Conservation (phyloP, 257 asterid genomes). For the Linaria vulgaris region DNA sequence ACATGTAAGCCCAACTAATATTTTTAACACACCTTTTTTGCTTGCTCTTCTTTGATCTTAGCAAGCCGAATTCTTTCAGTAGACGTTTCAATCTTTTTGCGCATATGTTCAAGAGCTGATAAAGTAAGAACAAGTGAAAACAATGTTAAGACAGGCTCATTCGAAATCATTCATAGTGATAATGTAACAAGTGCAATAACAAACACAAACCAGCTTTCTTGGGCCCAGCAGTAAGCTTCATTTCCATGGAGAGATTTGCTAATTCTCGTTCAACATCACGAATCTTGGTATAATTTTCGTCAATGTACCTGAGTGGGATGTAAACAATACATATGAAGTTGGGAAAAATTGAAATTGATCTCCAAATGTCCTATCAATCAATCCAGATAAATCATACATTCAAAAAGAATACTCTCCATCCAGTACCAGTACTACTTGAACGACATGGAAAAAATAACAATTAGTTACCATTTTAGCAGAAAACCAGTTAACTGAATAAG, state of each 20-base stretch:
- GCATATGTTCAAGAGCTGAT: constrained; percentile 91
- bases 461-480: constrained; percentile 5
- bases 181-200: constrained; percentile 1
- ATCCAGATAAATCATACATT: constrained; percentile 6
- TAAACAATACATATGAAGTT: constrained; percentile 16
- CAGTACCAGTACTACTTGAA: constrained; percentile 10
- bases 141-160: constrained; percentile 17
- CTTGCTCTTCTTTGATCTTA: constrained; percentile 78
- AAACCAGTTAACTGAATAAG: neutral
- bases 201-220: constrained; percentile 70
- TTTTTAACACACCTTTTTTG: constrained; percentile 55
- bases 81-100: constrained; percentile 83
- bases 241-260: constrained; percentile 73
- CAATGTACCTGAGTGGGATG: constrained; percentile 68
- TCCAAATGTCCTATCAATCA: constrained; percentile 1
- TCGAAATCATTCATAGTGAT: neutral
- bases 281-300: constrained; percentile 85
- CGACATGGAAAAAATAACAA: neutral
- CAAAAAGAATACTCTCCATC: neutral
- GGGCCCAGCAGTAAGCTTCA: constrained; percentile 97
- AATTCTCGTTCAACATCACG: constrained; percentile 97
- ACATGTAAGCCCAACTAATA: constrained; percentile 13
- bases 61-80: constrained; percentile 74
- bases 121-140: constrained; percentile 13
- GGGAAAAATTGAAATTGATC: constrained; percentile 13